Base-by-base conservation (phyloP, 1,284 basidiomycete species). In the Erythrobasidium hasegawianum region DNA sequence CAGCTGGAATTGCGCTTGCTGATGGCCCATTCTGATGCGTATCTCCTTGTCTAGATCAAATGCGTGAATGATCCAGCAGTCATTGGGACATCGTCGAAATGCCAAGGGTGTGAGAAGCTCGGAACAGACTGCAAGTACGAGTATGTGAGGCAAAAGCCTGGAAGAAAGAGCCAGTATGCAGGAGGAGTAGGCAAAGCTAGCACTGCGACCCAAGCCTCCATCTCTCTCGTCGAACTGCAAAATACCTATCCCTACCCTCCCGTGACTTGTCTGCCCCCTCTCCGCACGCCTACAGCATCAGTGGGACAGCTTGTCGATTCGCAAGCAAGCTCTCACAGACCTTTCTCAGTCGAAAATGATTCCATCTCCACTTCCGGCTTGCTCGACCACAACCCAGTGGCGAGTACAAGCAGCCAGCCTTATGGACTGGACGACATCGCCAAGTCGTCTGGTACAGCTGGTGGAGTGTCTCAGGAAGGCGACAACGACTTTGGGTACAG, bases 141-240 rank as follows among this genome's bases (percentile, higher is more conserved):
- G 47, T 60, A 60, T 22, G 49, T 60, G 24, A 60, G 53, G 33
- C 49, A 60, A 47, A 60, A 60, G 49, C 59, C 59, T 60, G 59
- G 59, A 8, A 45, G 59, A 18, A 60, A 60, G 47, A 60, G 53
- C 24, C 53, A 45, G 59, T 60, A 27, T 52, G 29, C 53, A 33
- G 33, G 33, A 33, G 33, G 33, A 33, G 33, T 33, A 5, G 33
- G 33, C 4, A 33, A 33, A 33, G 33, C 33, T 33, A n/a, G n/a
- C n/a, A 33, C 33, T 4, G 33, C 33, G 33, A 33, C 33, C 33
- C 33, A 33, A 33, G 33, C 33, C 33, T 33, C 33, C 33, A 33
- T 33, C 33, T 33, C 33, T 11, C 33, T 33, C 33, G 33, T 33
- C 33, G 33, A 33, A 11, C 33, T 33, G 5, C 33, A 33, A 11